phyloP scores from a whole-genome alignment of 1,284 basidiomycete genomes.

The Rhodofomes roseus region DNA sequence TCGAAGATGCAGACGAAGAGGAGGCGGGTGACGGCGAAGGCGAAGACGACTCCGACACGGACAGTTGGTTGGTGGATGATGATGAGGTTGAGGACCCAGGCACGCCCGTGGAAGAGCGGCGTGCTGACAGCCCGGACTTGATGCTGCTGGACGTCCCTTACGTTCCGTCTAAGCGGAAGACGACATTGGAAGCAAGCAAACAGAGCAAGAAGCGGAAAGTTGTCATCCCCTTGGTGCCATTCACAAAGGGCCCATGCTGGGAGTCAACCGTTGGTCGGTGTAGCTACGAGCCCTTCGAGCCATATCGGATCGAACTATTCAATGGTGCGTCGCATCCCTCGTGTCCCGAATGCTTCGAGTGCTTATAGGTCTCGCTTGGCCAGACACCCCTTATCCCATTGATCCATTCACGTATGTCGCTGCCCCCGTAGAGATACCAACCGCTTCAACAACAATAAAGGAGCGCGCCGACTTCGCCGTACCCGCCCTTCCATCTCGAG shows the following conservation, averaged over 20 bases:
- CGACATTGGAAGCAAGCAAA: conserved; percentile 34
- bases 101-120: conserved; percentile 34
- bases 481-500: conserved; percentile 34
- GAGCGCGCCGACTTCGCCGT: conserved; percentile 31
- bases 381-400: conserved; percentile 71
- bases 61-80: conserved; percentile 77
- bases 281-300: conserved; percentile 59
- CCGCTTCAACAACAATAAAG: conserved; percentile 16
- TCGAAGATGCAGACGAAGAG: conserved; percentile 60
- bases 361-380: conserved; percentile 3
- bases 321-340: conserved; percentile 53
- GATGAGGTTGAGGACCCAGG: conserved; percentile 52
- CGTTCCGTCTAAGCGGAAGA: conserved; percentile 51
- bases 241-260: conserved; percentile 75
- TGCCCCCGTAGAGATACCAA: conserved; percentile 33
- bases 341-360: neutral
- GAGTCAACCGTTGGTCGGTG: conserved; percentile 61
- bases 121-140: conserved; percentile 35
- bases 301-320: conserved; percentile 71
- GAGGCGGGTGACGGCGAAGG: conserved; percentile 43
- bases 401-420: conserved; percentile 78
- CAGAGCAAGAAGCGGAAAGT: conserved; percentile 63
- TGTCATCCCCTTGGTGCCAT: conserved; percentile 72
- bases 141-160: conserved; percentile 33
- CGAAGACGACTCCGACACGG: conserved; percentile 71